Conservation (phyloP, 139 green algal species). For the Chlamydomonas incerta region DNA sequence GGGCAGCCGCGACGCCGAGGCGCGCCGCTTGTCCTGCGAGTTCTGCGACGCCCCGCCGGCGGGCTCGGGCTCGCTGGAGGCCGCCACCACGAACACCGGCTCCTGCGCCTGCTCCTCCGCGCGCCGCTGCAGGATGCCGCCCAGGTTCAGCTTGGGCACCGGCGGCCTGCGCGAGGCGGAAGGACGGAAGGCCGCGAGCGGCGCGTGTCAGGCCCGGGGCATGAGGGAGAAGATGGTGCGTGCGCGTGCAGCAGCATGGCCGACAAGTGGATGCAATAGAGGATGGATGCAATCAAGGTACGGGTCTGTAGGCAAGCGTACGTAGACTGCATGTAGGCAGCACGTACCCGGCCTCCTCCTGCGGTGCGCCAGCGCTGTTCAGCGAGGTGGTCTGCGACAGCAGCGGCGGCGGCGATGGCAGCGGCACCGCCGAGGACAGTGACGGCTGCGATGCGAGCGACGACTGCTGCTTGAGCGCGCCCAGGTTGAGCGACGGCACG, state of each 20-base stretch:
- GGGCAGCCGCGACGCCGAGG: not conserved
- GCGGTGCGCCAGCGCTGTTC: no score
- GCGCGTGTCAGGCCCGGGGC: no score
- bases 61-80: not conserved
- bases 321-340: not conserved
- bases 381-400: no score
- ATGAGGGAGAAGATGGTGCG: no score
- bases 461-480: conserved; percentile 14
- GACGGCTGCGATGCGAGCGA: not conserved
- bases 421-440: not conserved
- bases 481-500: conserved; percentile 32
- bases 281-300: no score
- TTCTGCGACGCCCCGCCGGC: not conserved
- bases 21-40: conserved; percentile 2
- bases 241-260: no score
- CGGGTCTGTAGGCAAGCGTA: no score
- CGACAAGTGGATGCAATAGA: not conserved
- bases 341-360: not conserved
- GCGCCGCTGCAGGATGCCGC: conserved; percentile 31
- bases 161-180: conserved; percentile 27
- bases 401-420: no score
- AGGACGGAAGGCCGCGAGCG: no score
- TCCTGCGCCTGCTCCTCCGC: conserved; percentile 28
- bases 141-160: conserved; percentile 40
- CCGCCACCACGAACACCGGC: conserved; percentile 14